These are phyloP conservation scores for Lentinula raphanica DNA, from an alignment of 768 basidiomycete species.

Conservation along the genomic window DNA sequence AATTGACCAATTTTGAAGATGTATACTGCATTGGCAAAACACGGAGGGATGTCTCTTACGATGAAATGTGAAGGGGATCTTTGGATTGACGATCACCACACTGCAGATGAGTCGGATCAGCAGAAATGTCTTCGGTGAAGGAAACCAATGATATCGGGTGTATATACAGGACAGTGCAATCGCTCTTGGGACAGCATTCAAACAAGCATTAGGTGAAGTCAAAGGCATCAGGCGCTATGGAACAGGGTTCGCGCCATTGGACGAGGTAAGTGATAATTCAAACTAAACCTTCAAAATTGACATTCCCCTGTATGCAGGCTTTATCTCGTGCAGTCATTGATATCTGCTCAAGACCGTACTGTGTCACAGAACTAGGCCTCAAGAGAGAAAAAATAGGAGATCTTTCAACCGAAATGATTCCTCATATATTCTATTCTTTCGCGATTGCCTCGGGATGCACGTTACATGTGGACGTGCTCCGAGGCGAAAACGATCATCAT, in stretches of 20 bases:
- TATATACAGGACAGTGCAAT: constrained; percentile 81
- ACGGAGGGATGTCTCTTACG: constrained; percentile 87
- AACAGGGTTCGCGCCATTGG: constrained; percentile 92
- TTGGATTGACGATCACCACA: constrained; percentile 98
- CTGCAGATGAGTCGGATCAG: constrained; percentile 77
- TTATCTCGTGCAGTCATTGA: constrained; percentile 95
- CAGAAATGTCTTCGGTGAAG: background rate
- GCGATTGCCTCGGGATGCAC: constrained; percentile 95
- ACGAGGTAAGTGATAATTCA: constrained; percentile 60
- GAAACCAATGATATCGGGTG: constrained; percentile 14
- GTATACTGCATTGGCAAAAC: constrained; percentile 96
- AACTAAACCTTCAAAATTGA: background rate
- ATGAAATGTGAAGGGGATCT: constrained; percentile 94
- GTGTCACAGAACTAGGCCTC: constrained; percentile 84
- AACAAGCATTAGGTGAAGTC: constrained; percentile 90
- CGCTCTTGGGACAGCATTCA: constrained; percentile 86
- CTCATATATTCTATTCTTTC: constrained; percentile 96
- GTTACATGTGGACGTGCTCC: constrained; percentile 88
- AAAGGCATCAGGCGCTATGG: constrained; percentile 94
- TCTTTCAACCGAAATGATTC: constrained; percentile 95
- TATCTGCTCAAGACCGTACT: constrained; percentile 96
- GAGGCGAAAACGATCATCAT: constrained; percentile 98
- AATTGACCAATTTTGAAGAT: constrained; percentile 49
- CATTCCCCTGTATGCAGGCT: constrained; percentile 51
- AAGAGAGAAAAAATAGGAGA: constrained; percentile 92